Conservation (phyloP, 2,329 filamentous ascomycete genomes). For the Fonsecaea multimorphosa region DNA sequence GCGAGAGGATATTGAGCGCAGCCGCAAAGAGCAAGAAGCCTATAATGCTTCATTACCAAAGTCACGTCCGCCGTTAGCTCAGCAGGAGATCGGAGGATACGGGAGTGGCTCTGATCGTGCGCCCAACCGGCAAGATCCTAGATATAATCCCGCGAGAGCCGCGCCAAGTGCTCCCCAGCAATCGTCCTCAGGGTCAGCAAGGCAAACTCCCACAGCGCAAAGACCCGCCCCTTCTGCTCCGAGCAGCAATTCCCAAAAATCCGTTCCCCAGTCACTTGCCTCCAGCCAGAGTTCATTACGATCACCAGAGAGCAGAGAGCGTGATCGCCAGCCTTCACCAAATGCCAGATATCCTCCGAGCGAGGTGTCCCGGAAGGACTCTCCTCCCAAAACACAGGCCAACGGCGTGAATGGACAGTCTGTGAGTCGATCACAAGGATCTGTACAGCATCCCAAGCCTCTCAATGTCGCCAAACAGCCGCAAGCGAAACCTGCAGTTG, state of each 20-base stretch:
- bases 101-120: constrained; percentile 54
- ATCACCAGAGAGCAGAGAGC: constrained; percentile 44
- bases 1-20: constrained; percentile 62
- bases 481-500: constrained; percentile 58
- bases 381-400: constrained; percentile 45
- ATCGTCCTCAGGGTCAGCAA: constrained; percentile 55
- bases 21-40: constrained; percentile 77
- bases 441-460: constrained; percentile 69
- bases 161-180: constrained; percentile 76
- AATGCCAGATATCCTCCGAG: constrained; percentile 43
- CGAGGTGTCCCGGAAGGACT: constrained; percentile 47
- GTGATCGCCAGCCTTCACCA: constrained; percentile 47
- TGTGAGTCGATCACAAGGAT: constrained; percentile 53
- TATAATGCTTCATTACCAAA: constrained; percentile 91
- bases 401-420: constrained; percentile 54
- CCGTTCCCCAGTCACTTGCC: constrained; percentile 38
- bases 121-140: constrained; percentile 49
- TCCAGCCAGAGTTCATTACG: constrained; percentile 45
- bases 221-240: constrained; percentile 79
- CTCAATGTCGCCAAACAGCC: constrained; percentile 75
- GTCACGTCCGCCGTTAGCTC: constrained; percentile 76
- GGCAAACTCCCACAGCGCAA: constrained; percentile 61
- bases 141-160: constrained; percentile 85
- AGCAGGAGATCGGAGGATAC: constrained; percentile 85
- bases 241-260: constrained; percentile 39